Base-by-base conservation (phyloP, 2,329 filamentous ascomycete species). In the Alternaria brassicae region DNA sequence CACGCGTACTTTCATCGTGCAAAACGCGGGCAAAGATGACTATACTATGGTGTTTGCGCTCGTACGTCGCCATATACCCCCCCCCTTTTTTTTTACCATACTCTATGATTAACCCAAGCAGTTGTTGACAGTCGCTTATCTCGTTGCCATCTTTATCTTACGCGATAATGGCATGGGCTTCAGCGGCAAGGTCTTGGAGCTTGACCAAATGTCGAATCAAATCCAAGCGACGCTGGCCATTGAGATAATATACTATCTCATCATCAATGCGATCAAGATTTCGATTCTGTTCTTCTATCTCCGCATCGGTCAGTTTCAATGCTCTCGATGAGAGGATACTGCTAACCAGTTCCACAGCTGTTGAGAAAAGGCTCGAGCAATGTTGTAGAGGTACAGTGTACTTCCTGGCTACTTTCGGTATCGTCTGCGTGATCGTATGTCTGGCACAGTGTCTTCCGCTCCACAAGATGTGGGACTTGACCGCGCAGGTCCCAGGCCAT, bases 271-370 rank as follows among this genome's bases (percentile, higher is more conserved):
- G 23, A 72, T 78, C 60, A 78, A 77, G 50, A 53, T 70, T 1
- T 78, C 76, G 1, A 77, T 78, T 28, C 58, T 77, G 4, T 67
- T 70, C 41, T 73, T 75, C 49, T 78, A 78, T 42, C 58, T 77
- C 23, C 71, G 74, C 51, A 68, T 78, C 41, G 74, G 75, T 77
- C 63, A 25, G 66, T 53, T 17, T 21, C 6, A 10, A 7, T 40
- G 6, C 37, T 40, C 10, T n/a, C 15, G 8, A 23, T 41, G 40
- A 27, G 17, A 9, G 1, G 8, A 53, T 34, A 21, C 30, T 12
- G 27, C 48, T 51, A n/a, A 58, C 17, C 34, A 47, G 9, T 48
- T 40, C 19, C 6, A 39, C 50, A 69, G 73, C 74, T 28, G 68
- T 62, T n/a, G 59, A 65, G 3, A 66, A 65, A 27, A 54, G 28